Conservation (phyloP, 345 rosid species). For the Linum usitatissimum region DNA sequence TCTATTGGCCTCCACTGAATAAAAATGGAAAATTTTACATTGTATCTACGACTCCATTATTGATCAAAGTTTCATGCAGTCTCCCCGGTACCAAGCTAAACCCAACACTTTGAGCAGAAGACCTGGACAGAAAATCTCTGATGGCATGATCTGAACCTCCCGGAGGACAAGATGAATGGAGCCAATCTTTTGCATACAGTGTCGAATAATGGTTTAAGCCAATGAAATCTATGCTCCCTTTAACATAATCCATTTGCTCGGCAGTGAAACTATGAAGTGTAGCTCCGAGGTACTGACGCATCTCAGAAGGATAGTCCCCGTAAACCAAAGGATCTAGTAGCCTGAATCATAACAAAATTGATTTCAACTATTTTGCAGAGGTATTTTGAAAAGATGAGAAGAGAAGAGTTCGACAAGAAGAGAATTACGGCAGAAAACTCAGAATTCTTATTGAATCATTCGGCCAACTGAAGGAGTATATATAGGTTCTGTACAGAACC, state of each 20-base stretch:
- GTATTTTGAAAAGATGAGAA: too few relatives aligned
- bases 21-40: too few relatives aligned
- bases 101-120: background rate
- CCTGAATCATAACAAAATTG: slow-evolving; percentile 13
- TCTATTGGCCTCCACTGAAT: too few relatives aligned
- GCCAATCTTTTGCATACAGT: slow-evolving; percentile 38
- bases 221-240: slow-evolving; percentile 39
- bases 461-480: too few relatives aligned
- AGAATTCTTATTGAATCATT: too few relatives aligned
- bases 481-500: too few relatives aligned
- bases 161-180: slow-evolving; percentile 25
- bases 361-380: background rate
- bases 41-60: background rate
- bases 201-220: slow-evolving; percentile 36
- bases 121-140: slow-evolving; percentile 22
- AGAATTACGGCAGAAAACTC: too few relatives aligned
- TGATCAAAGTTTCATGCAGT: background rate
- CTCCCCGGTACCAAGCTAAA: background rate
- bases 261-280: slow-evolving; percentile 26
- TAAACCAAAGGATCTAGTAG: slow-evolving; percentile 30
- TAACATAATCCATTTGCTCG: slow-evolving; percentile 21
- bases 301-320: slow-evolving; percentile 40
- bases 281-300: slow-evolving; percentile 27
- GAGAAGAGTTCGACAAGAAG: too few relatives aligned
- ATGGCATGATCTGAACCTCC: slow-evolving; percentile 23